Conservation (phyloP, 2,329 filamentous ascomycete genomes). For the Zymoseptoria ardabiliae region DNA sequence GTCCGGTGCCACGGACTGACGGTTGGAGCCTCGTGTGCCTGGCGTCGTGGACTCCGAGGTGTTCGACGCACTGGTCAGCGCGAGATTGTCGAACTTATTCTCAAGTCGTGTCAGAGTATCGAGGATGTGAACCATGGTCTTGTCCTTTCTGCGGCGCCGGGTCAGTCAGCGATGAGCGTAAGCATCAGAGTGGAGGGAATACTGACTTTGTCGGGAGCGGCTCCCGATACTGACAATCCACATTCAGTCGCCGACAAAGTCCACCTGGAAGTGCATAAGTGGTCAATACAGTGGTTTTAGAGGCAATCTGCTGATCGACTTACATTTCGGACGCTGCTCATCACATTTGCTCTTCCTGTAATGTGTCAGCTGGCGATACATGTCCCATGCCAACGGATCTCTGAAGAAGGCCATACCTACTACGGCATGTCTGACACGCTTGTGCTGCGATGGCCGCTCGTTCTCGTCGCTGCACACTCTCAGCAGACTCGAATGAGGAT, state of each 20-base stretch:
- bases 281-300: neutral
- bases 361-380: conserved; percentile 1
- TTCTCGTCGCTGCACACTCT: conserved; percentile 32
- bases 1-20: conserved; percentile 8
- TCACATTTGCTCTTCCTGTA: conserved; percentile 58
- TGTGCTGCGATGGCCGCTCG: conserved; percentile 46
- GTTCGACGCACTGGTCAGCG: conserved; percentile 10
- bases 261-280: conserved; percentile 26
- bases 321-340: conserved; percentile 54
- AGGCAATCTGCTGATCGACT: neutral
- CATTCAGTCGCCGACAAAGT: conserved; percentile 50
- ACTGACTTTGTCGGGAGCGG: conserved; percentile 57
- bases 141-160: conserved; percentile 50
- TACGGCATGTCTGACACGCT: conserved; percentile 54
- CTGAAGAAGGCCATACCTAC: conserved; percentile 16
- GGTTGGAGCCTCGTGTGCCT: conserved; percentile 5
- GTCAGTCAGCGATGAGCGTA: neutral
- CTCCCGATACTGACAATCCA: conserved; percentile 55
- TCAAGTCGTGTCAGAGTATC: conserved; percentile 50
- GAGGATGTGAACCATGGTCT: conserved; percentile 54
- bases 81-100: conserved; percentile 46
- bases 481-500: conserved; percentile 10
- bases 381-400: neutral
- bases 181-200: neutral
- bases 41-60: conserved; percentile 13